Percentiles rank a stretch among this genome's conserved stretches.
Evolutionary conservation across 2,329 filamentous ascomycete genomes (phyloP).

Genomic region (Claviceps arundinis): DNA sequence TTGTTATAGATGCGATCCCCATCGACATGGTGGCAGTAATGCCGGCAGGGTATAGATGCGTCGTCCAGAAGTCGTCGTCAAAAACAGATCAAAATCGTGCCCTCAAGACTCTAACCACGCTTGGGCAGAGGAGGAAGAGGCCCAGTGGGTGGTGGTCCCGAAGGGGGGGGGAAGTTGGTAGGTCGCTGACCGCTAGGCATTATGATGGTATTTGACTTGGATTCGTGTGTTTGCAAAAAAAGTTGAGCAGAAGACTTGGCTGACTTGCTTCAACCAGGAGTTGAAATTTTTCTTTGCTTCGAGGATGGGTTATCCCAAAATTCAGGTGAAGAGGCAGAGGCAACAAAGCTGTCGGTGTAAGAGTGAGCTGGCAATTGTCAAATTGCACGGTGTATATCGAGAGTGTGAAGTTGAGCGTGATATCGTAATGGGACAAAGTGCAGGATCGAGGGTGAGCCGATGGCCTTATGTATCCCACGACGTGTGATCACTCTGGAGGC

Average conservation of each 20-base stretch:
- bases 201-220: constrained; percentile 11
- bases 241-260: too few species aligned
- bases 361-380: too few species aligned
- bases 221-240: too few species aligned
- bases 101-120: constrained; percentile 29
- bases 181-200: constrained; percentile 46
- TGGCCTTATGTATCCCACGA: constrained; percentile 19
- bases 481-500: background rate
- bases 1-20: background rate
- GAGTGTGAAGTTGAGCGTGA: background rate
- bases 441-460: constrained; percentile 13
- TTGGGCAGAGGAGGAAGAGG: constrained; percentile 54
- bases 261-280: background rate
- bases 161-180: constrained; percentile 54
- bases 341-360: too few species aligned
- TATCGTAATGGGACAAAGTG: background rate
- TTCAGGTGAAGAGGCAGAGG: too few species aligned
- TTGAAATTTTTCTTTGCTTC: background rate
- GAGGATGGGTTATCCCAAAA: background rate
- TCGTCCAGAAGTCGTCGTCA: background rate
- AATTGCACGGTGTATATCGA: background rate
- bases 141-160: constrained; percentile 49
- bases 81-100: background rate
- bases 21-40: background rate
- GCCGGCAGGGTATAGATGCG: background rate